A percentile compares a stretch with the other conserved stretches of the same genome.
Conservation (phyloP, 805 yeast genomes). For the Wickerhamiella occidentalis region DNA sequence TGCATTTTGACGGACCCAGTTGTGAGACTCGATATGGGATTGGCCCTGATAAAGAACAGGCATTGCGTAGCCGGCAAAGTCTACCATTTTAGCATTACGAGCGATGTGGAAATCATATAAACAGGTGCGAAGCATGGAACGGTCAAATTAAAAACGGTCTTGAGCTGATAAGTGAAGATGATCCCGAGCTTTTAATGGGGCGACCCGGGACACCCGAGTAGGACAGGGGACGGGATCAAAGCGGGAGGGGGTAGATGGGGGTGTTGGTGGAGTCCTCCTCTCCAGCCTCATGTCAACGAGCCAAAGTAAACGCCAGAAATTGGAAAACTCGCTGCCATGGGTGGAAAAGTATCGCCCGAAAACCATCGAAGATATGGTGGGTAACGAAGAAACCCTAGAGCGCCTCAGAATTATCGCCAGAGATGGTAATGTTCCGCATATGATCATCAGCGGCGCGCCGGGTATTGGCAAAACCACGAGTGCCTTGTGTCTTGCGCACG, state of each 20-base stretch:
- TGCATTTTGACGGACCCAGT: slow-evolving; percentile 79
- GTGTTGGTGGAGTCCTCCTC: no score
- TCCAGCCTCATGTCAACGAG: background rate
- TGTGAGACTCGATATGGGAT: slow-evolving; percentile 82
- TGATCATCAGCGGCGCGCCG: slow-evolving; percentile 86
- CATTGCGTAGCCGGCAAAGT: slow-evolving; percentile 94
- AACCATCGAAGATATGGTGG: slow-evolving; percentile 71
- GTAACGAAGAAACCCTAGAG: slow-evolving; percentile 81
- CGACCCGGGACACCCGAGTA: slow-evolving; percentile 3
- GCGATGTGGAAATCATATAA: slow-evolving; percentile 66
- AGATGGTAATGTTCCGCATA: slow-evolving; percentile 95
- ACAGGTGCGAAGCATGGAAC: slow-evolving; percentile 47
- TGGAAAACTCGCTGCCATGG: slow-evolving; percentile 29
- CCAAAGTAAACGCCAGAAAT: slow-evolving; percentile 4
- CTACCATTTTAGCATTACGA: slow-evolving; percentile 82
- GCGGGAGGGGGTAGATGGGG: no score
- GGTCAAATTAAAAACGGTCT: no score
- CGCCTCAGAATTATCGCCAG: slow-evolving; percentile 70
- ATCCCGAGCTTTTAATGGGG: background rate
- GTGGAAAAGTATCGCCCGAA: slow-evolving; percentile 95
- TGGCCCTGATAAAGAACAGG: slow-evolving; percentile 82
- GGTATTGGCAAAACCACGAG: slow-evolving; percentile 98
- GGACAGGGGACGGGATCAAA: background rate
- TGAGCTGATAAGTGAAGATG: no score
- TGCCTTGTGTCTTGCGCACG: slow-evolving; percentile 77